Evolutionary conservation across 495 filamentous ascomycete genomes (phyloP), one percentile per base, ranked within the genome.

Genomic region (Barbatosphaeria neglecta): DNA sequence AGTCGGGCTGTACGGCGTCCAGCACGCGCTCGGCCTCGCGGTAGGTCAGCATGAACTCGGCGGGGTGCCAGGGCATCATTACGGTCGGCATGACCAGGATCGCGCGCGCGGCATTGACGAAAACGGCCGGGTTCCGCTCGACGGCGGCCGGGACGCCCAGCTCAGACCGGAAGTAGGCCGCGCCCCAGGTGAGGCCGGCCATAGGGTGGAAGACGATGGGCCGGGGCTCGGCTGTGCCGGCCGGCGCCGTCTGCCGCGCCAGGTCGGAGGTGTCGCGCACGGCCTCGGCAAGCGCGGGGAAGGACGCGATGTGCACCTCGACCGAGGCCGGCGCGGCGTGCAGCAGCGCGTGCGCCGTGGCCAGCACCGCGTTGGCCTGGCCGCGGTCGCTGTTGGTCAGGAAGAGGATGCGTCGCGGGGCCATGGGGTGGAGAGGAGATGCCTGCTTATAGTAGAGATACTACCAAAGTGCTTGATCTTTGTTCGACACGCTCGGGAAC

Each of bases 331-430:
- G 19, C 8, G 37, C 44, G 1, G 51, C 49, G 19, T 44, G 25
- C 13, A 74, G 49, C 2, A 75, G 62, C 46, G 72, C 70, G 23
- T 71, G 62, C 15, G 61, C 59, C 1, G 69, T 60, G n/a, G 73
- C 71, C 4, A 76, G 60, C 16, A 68, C 52, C 15, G 74, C 67
- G 52, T 74, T 75, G 35, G 66, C 63, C 43, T 73, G 66, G 13
- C 73, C 73, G 42, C 65, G 59, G 45, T 76, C 73, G 48, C 66
- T 66, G 54, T 67, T 70, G 1, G 70, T 67, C 41, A 76, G 56
- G 47, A 76, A 69, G 11, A 76, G 54, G 20, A 69, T 40, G 7
- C 18, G 38, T 11, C 22, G 20, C 3, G 38, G 18, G 20, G 19
- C 41, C 25, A 13, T 31, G n/a, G n/a, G n/a, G n/a, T n/a, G n/a